Evolutionary conservation across 495 filamentous ascomycete genomes (phyloP), one percentile per base, ranked within the genome.

Genomic region (Podospora conica): DNA sequence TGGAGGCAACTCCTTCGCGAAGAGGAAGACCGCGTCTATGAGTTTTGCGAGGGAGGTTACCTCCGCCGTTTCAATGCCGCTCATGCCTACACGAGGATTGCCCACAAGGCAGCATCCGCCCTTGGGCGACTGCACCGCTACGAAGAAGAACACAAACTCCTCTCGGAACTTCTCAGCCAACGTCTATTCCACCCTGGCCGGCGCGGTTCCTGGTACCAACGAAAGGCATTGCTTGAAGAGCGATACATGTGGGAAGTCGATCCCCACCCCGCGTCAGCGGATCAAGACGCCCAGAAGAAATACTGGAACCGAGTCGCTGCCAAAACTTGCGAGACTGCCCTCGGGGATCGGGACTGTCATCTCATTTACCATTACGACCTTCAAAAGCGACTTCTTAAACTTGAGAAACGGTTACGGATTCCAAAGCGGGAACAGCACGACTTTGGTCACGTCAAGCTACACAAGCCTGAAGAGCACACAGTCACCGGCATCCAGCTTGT

Each of bases 191-290:
- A 98, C 73, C 81, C 89, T 53, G 84, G 91, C 15, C 84, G 94
- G 25, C 87, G 94, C 23, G 95, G 95, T 1, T 87, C 87, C 1
- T 98, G 95, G 95, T 98, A 97, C 72, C 93, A 97, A 75, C 91
- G 95, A 18, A 97, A 93, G 78, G 95, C 95, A 1, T 78, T 98
- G 7, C 75, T 98, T 20, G 95, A 98, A 78, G 95, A 98, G 76
- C 92, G 93, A 68, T 98, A 98, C 73, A 93, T 97, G 91, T 82
- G 85, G 74, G 80, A 82, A 1, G 71, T 90, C 3, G 83, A 81
- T 1, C 79, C 86, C 0, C 71, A 75, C 0, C 77, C 74, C 1
- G 63, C 71, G 4, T 74, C 73, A 21, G 53, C 65, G 12, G 71
- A 77, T 58, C 40, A 65, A 9, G 81, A 82, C 10, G 69, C 73